Evolutionary conservation across 2,329 filamentous ascomycete genomes (phyloP).

Genomic region (Calonectria naviculata): DNA sequence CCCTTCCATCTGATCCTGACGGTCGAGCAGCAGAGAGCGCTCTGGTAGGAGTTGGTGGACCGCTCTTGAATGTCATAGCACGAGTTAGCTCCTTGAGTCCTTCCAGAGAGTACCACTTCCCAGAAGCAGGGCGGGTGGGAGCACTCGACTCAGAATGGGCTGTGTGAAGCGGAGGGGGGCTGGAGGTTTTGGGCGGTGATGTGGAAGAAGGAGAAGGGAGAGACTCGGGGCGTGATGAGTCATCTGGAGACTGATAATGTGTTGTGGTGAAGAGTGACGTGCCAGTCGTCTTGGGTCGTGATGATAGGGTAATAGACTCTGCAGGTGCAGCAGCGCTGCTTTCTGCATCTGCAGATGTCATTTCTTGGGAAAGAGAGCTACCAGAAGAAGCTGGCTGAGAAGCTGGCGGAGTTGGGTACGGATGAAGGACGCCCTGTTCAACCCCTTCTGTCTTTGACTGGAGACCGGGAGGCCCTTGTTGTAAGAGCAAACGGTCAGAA

Average conservation of each 20-base stretch:
- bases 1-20: conserved; percentile 59
- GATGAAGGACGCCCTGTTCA: conserved; percentile 42
- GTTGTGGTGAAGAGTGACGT: conserved; percentile 41
- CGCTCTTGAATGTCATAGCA: conserved; percentile 82
- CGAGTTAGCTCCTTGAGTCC: conserved; percentile 90
- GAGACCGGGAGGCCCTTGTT: conserved; percentile 36
- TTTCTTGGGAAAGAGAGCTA: conserved; percentile 44
- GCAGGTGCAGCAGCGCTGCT: conserved; percentile 35
- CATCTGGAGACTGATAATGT: conserved; percentile 38
- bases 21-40: conserved; percentile 77
- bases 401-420: conserved; percentile 68
- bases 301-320: conserved; percentile 31
- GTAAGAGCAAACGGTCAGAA: conserved; percentile 36
- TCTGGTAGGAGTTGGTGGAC: conserved; percentile 88
- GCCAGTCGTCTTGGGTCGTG: conserved; percentile 34
- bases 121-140: conserved; percentile 50
- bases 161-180: conserved; percentile 42
- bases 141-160: conserved; percentile 62
- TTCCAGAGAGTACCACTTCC: conserved; percentile 72
- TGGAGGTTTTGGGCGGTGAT: conserved; percentile 32
- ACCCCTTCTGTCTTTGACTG: conserved; percentile 35
- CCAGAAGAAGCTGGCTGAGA: conserved; percentile 58
- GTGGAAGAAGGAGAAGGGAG: conserved; percentile 30
- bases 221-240: conserved; percentile 35
- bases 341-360: conserved; percentile 37